Evolutionary conservation across 306 rosid species (phyloP), one percentile per base, ranked within the genome.

Genomic region (Castanospermum australe): DNA sequence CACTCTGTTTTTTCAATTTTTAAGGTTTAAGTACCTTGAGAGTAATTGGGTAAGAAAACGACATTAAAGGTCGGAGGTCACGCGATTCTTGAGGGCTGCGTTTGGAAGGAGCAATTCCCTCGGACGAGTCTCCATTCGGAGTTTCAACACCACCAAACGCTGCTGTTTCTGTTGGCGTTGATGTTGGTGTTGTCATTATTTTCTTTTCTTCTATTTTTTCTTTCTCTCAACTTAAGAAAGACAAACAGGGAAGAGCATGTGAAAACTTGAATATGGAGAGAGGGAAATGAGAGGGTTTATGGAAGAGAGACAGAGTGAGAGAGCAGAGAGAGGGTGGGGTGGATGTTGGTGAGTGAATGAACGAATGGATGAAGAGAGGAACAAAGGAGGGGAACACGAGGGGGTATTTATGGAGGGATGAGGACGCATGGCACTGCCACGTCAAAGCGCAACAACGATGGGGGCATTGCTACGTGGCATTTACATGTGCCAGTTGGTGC

Each of bases 41-140:
- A 44, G 97, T 87, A 80, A 93, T 82, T n/a, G 96, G 90, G 39
- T 77, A 86, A 82, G 86, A 82, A 71, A 83, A 82, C 21, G 88
- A 86, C 22, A 83, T 21, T 12, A 92, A 81, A 75, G 88, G 82
- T 52, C 87, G 87, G 15, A 55, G 78, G 24, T 74, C 87, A 82
- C 84, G 88, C 11, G 85, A 71, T 70, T 75, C 83, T 50, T 50
- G 85, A 84, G 82, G 83, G 75, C 0, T 9, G 65, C 50, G 83
- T 80, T 73, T 80, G 72, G 81, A 22, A 74, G 59, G 35, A 10
- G 28, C 24, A 12, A 28, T 20, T 33, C 36, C 9, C 55, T 54
- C 44, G 24, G 88, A 56, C 36, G 84, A 45, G 72, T 72, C 69
- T 71, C 76, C 79, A 32, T 67, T 84, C 47, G 79, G 78, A 61